Base-by-base conservation (phyloP, 192 early-diverging fungal genomes). In the Backusella tarrabulga region DNA sequence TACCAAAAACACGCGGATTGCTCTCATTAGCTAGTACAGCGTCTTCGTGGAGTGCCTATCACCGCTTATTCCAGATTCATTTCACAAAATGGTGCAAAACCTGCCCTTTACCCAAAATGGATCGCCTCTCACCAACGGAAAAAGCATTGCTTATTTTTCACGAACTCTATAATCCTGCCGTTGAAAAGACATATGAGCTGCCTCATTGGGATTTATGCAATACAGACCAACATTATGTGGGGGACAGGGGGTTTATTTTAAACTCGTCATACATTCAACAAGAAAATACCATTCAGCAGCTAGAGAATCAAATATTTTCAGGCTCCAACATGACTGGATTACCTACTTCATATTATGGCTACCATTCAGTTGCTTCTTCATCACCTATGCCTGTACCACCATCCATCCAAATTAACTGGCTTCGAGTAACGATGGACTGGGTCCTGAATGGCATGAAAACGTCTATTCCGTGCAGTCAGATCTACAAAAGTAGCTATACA, bases 361-460 rank as follows among this genome's bases (percentile, higher is more conserved):
- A 66, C 3, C 52, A 19, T n/a, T 35, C 54, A n/a, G 29, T 52
- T 38, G 26, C 60, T 8, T 38, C 21, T n/a, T 74, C 46, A 66
- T 60, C 41, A 14, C 66, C 46, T 6, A 78, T 44, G 41, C 36
- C 40, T 32, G 17, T 29, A 11, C 34, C 72, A 56, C 72, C 77
- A 0, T 32, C 12, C 34, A 29, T 54, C n/a, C 23, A 69, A 17
- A 69, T 81, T 23, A 72, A 77, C 23, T 78, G 77, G 77, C 34
- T 82, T 41, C 69, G 77, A 12, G 77, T 78, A 6, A 78, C 68
- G 3, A 21, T 82, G 21, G 73, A 56, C 6, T 81, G 80, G 80
- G 42, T 81, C 17, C 68, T 74, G 21, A 23, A 76, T 41, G 80
- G 80, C 23, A 40, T 77, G 46, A 36, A 50, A 11, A 14, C 68